Conservation (phyloP, 441 rosid genomes). For the Pelargonium citronellum region DNA sequence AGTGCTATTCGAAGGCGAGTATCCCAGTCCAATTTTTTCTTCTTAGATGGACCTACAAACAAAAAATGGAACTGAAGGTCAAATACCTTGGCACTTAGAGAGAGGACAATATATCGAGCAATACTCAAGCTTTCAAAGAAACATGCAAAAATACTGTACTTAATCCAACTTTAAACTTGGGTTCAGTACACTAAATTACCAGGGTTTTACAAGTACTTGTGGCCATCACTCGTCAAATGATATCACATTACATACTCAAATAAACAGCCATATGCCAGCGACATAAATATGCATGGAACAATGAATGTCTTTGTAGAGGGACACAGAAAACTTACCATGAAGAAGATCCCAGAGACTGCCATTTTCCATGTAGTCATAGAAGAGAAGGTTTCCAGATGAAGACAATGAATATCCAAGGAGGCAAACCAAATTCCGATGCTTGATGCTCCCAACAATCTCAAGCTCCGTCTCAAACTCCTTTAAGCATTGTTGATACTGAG, state of each 20-base stretch:
- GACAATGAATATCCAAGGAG: slow-evolving; percentile 88
- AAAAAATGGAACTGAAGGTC: background rate
- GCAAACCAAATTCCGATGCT: slow-evolving; percentile 88
- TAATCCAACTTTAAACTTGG: too few species aligned
- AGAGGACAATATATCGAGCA: too few species aligned
- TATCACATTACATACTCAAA: background rate
- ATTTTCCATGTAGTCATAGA: slow-evolving; percentile 94
- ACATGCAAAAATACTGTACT: too few species aligned
- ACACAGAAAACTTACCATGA: slow-evolving; percentile 50
- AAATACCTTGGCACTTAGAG: too few species aligned
- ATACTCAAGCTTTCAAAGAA: too few species aligned
- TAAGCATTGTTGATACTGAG: slow-evolving; percentile 71
- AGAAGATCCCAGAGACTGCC: slow-evolving; percentile 98
- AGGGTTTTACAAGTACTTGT: too few species aligned
- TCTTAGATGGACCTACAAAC: slow-evolving; percentile 58
- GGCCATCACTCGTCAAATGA: too few species aligned
- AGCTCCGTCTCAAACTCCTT: slow-evolving; percentile 94
- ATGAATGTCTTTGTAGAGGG: background rate
- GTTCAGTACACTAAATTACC: too few species aligned
- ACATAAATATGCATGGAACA: slow-evolving; percentile 1
- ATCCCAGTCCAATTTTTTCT: slow-evolving; percentile 79
- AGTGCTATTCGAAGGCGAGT: slow-evolving; percentile 78
- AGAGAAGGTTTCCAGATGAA: slow-evolving; percentile 74
- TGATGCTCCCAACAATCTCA: slow-evolving; percentile 80
- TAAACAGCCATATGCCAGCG: background rate